Conservation (phyloP, 139 green algal species). For the Closterium sp. region DNA sequence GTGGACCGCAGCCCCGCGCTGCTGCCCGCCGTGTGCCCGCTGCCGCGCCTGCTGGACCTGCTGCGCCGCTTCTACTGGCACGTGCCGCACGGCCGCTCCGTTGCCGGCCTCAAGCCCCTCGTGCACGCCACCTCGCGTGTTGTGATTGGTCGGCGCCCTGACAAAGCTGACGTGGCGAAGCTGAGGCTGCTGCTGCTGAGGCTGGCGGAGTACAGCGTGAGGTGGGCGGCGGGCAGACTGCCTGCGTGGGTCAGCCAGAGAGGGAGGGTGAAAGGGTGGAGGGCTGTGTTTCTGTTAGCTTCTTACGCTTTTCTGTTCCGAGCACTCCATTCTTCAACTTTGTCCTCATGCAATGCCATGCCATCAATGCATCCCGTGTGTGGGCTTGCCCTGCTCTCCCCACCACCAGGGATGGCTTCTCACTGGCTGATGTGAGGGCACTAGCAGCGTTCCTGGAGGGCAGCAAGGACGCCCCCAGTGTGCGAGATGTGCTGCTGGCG, state of each 20-base stretch:
- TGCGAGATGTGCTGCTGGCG: not conserved
- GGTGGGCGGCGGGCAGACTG: not conserved
- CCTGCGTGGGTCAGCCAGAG: too few relatives aligned
- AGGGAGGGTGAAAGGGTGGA: too few relatives aligned
- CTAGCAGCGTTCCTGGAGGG: not conserved
- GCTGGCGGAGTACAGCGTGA: slow-evolving; percentile 13
- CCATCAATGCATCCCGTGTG: too few relatives aligned
- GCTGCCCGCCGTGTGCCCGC: slow-evolving; percentile 5
- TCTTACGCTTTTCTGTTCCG: too few relatives aligned
- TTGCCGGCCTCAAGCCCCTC: not conserved
- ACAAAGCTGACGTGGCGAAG: slow-evolving; percentile 12
- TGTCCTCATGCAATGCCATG: too few relatives aligned
- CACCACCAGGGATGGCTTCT: not conserved
- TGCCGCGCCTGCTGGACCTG: slow-evolving; percentile 9
- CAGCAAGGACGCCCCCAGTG: not conserved
- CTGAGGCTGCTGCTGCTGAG: slow-evolving; percentile 23
- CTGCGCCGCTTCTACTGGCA: slow-evolving; percentile 40
- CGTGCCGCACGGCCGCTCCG: slow-evolving; percentile 10
- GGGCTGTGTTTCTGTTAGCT: too few relatives aligned
- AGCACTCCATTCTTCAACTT: too few relatives aligned
- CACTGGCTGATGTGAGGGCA: not conserved
- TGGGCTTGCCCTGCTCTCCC: too few relatives aligned
- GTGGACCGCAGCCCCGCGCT: not conserved
- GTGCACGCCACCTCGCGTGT: not conserved
- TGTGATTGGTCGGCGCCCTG: slow-evolving; percentile 8